Percentiles rank a stretch among this genome's conserved stretches.
Conservation (phyloP, 2,329 filamentous ascomycete genomes). For the Ophiostoma sp. region DNA sequence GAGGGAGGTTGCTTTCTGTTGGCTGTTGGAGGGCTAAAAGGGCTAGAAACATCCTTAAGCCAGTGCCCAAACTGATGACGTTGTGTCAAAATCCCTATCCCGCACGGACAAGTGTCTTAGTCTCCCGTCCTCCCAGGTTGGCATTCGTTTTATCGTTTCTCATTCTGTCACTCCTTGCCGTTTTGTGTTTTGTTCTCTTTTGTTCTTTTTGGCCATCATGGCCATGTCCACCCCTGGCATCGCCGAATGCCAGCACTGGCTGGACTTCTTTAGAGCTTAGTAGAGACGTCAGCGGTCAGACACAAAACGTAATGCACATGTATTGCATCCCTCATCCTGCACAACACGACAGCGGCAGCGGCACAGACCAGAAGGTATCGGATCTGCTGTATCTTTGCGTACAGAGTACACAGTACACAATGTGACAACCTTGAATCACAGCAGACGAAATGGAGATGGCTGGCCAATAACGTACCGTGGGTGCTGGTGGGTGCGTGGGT, state of each 20-base stretch:
- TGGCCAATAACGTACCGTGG: background rate
- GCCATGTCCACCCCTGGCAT: background rate
- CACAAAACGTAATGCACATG: background rate
- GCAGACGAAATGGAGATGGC: background rate
- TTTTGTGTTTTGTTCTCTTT: background rate
- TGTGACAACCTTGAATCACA: background rate
- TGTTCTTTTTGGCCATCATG: background rate
- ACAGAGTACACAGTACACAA: background rate
- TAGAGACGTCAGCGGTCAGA: background rate
- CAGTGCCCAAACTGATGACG: background rate
- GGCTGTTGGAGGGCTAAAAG: background rate
- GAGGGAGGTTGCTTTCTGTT: background rate
- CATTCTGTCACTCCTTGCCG: background rate
- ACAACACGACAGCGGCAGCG: conserved; percentile 5
- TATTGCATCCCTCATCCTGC: background rate
- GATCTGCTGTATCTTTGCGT: background rate
- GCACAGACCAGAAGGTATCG: background rate
- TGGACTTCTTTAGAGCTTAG: background rate
- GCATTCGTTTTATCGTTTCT: background rate
- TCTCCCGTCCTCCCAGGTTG: background rate
- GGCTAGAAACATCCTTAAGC: conserved; percentile 4
- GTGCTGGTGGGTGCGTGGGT: background rate
- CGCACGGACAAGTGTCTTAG: too few species aligned
- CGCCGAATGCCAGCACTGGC: background rate
- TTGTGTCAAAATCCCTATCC: background rate